Evolutionary conservation across 139 green algal genomes (phyloP), one percentile per base, ranked within the genome.

Genomic region (Coelastrella sp.): DNA sequence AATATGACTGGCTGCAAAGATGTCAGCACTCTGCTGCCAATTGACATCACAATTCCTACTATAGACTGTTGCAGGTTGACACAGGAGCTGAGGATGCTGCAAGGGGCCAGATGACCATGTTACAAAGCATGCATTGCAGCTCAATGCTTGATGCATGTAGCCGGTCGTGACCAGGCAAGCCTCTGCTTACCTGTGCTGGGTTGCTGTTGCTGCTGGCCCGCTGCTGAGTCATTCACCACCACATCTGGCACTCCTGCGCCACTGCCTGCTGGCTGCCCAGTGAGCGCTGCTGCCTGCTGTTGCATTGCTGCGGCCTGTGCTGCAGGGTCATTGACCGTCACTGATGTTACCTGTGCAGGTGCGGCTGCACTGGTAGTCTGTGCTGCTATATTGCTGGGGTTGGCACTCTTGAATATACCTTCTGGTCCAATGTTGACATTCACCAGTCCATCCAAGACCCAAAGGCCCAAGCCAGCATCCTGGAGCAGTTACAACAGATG

Each of bases 361-460:
- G 65, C 24, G 6, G 65, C 65, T 22, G 82, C 56, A 20, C 14
- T 25, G 24, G 17, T 15, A 65, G 61, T 63, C 82, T 63, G 60
- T 9, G 82, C 82, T 79, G 82, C 82, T 22, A 87, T 11, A 4
- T 10, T 20, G 11, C 14, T 15, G 11, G 63, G 63, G 11, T 20
- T 35, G 4, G 15, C 15, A 68, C 35, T 49, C 76, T 12, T 59
- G 22, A 87, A 61, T 20, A 20, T 83, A 49, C 76, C 60, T 56
- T 90, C 78, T 24, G 87, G 75, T 57, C 87, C 87, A 27, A 90
- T 85, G 63, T 90, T 86, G 15, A 90, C 68, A n/a, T 90, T 90
- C 0, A 86, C 56, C 20, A 90, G 63, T 61, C 87, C 87, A 56
- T 90, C 63, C 5, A 90, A 35, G 4, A 84, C 11, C 87, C 87